Evolutionary conservation across 2,329 filamentous ascomycete species (phyloP).

Genomic region (Fusarium avenaceum): DNA sequence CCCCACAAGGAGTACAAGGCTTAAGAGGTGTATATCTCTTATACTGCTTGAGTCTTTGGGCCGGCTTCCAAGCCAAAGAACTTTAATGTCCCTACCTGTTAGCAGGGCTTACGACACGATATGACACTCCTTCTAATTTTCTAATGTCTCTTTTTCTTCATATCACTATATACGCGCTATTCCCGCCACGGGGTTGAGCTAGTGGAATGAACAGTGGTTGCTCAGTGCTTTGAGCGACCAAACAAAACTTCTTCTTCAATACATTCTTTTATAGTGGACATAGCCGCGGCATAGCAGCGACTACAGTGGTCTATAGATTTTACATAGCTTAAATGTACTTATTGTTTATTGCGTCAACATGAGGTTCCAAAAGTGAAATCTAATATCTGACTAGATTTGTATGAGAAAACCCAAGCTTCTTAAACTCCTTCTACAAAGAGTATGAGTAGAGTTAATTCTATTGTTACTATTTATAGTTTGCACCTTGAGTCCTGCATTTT

Average conservation of each 20-base stretch:
- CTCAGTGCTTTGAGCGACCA: background rate
- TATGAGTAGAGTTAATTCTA: too few relatives aligned
- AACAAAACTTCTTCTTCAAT: conserved; percentile 31
- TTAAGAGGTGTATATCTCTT: background rate
- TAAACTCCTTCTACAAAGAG: too few relatives aligned
- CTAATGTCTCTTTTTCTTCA: conserved; percentile 14
- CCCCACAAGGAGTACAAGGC: conserved; percentile 21
- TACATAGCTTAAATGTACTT: conserved; percentile 7
- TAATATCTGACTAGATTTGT: too few relatives aligned
- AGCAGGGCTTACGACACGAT: conserved; percentile 3
- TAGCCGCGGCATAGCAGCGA: conserved; percentile 22
- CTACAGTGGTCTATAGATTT: conserved; percentile 30
- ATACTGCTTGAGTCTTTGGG: background rate
- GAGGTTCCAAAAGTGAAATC: too few relatives aligned
- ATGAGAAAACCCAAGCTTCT: too few relatives aligned
- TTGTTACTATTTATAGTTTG: too few relatives aligned
- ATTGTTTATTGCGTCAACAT: background rate
- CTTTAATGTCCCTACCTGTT: background rate
- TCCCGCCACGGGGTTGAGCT: background rate
- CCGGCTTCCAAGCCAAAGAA: background rate
- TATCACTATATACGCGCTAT: background rate
- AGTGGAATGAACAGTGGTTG: background rate
- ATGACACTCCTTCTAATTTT: conserved; percentile 24
- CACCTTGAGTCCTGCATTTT: too few relatives aligned
- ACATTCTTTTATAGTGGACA: conserved; percentile 39